Conservation (phyloP, 2,329 filamentous ascomycete species). For the Fusarium coicis region DNA sequence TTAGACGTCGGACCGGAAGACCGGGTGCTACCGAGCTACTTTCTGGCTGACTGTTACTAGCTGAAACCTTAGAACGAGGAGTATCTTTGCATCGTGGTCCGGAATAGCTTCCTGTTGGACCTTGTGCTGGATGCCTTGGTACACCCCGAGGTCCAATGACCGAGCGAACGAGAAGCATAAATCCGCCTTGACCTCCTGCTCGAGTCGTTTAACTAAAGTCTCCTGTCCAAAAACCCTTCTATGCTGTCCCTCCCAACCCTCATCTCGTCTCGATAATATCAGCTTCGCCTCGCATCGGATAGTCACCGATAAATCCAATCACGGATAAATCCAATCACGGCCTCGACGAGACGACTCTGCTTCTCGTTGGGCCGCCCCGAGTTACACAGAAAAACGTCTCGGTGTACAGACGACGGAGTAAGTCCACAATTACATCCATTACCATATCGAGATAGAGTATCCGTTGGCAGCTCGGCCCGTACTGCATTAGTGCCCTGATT, state of each 20-base stretch:
- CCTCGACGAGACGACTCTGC: not conserved
- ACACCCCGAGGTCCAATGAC: not conserved
- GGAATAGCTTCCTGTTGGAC: constrained; percentile 32
- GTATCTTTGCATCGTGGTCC: constrained; percentile 1
- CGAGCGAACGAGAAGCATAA: not conserved
- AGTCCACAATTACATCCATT: not conserved
- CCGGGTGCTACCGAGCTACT: constrained; percentile 7
- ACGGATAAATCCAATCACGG: constrained; percentile 17
- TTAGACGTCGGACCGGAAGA: constrained; percentile 1
- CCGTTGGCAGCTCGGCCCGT: constrained; percentile 30
- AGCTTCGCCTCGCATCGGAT: not conserved
- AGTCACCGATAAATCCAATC: constrained; percentile 12
- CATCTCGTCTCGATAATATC: not conserved
- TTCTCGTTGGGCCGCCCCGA: constrained; percentile 11
- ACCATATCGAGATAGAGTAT: constrained; percentile 5
- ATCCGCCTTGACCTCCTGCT: not conserved
- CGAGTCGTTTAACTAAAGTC: not conserved
- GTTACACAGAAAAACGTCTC: constrained; percentile 21
- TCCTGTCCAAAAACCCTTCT: not conserved
- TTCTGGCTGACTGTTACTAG: constrained; percentile 3
- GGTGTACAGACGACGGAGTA: not conserved
- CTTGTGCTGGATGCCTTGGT: not conserved
- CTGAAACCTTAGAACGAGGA: constrained; percentile 15
- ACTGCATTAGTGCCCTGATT: constrained; percentile 29
- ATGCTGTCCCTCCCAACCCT: not conserved